These are phyloP conservation scores for Pezicula radicicola DNA, from an alignment of 2,329 filamentous ascomycete genomes.

Conservation along the genomic window DNA sequence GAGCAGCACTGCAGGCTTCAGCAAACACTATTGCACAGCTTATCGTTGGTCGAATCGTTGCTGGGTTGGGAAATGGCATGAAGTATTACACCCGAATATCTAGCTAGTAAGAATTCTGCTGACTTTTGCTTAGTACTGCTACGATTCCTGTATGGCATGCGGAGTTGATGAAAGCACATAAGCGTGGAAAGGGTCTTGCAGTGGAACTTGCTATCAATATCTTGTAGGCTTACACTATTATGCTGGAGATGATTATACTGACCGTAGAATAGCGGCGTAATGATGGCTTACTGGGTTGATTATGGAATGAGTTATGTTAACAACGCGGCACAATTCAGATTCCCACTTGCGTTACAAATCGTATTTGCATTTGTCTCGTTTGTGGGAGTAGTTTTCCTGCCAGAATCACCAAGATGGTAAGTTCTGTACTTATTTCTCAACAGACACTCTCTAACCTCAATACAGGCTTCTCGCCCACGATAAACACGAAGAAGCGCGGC, in stretches of 20 bases:
- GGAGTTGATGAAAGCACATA: conserved; percentile 37
- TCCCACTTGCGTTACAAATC: conserved; percentile 43
- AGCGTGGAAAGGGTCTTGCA: conserved; percentile 32
- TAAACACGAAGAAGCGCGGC: conserved; percentile 22
- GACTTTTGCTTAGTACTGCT: conserved; percentile 16
- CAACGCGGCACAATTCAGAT: conserved; percentile 44
- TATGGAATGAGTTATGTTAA: conserved; percentile 35
- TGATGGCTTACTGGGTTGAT: conserved; percentile 34
- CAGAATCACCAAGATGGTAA: conserved; percentile 30
- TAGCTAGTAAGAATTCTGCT: too few species aligned
- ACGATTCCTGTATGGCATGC: conserved; percentile 47
- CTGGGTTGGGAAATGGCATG: conserved; percentile 42
- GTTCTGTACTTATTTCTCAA: conserved; percentile 8
- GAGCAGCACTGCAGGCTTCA: conserved; percentile 39
- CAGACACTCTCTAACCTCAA: background rate
- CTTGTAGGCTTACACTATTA: conserved; percentile 16
- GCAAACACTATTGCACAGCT: conserved; percentile 37
- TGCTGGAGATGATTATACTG: background rate
- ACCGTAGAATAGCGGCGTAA: conserved; percentile 22
- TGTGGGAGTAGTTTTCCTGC: conserved; percentile 30
- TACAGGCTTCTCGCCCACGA: conserved; percentile 22
- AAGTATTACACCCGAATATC: conserved; percentile 23
- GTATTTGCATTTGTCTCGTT: conserved; percentile 37
- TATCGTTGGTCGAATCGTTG: conserved; percentile 41
- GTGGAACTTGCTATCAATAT: conserved; percentile 36